Evolutionary conservation across 257 asterid genomes (phyloP), one percentile per base, ranked within the genome.

Genomic region (Coffea eugenioides): DNA sequence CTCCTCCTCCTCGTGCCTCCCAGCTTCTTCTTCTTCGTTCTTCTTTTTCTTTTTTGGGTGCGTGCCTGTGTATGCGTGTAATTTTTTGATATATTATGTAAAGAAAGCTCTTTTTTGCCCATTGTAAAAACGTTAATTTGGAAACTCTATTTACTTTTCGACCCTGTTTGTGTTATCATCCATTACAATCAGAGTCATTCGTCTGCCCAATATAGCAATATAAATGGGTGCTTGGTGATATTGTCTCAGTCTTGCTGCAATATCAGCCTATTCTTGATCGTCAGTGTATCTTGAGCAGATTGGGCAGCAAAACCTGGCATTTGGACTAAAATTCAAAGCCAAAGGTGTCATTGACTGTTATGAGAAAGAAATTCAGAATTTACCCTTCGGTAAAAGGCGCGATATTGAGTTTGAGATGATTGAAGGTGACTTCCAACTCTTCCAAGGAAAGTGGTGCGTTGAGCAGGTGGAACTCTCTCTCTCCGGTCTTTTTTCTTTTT

Each of bases 381-480:
- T 87, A 64, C 89, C 93, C 61, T 73, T 27, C 43, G 88, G 95
- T 61, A 91, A 82, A 74, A 91, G 85, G 87, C 95, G 97, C 59
- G 93, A 92, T 80, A 92, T 93, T 69, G 97, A 90, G 83, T 94
- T 94, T 88, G 87, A 90, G 88, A 94, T 94, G 98, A 90, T 91
- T 36, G 97, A 94, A 83, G 98, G 97, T 52, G 98, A 94, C 84
- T 94, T 94, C 87, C 88, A 92, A 80, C 71, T 78, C 8, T 94
- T 92, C 85, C 90, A 91, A 84, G 98, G 98, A 73, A 88, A 81
- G 79, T 94, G 98, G 98, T 94, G 95, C n/a, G 76, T 94, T 75
- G 95, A 91, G 86, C 92, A 94, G 95, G 96, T 89, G 56, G 56
- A 51, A 43, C 43, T 62, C 23, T n/a, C 16, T 57, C 49, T 72